Conservation (phyloP, 148 eudicot genomes). For the Rhododendron mucronatum region DNA sequence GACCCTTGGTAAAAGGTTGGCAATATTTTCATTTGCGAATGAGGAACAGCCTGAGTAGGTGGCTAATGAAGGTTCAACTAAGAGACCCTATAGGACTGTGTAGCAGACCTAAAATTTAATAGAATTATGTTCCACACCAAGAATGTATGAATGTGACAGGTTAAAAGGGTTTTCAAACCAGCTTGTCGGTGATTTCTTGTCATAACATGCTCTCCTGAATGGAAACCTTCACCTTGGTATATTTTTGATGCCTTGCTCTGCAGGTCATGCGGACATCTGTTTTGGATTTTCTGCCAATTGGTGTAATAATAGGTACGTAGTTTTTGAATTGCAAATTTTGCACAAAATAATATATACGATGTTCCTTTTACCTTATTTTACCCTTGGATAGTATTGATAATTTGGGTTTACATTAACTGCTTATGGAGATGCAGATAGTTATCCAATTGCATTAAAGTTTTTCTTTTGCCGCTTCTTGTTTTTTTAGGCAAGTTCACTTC, state of each 20-base stretch:
- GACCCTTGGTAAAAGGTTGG: not conserved
- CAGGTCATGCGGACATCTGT: conserved; percentile 18
- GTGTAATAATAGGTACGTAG: conserved; percentile 5
- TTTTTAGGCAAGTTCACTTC: not conserved
- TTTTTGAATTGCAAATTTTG: conserved; percentile 3
- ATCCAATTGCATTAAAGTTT: not conserved
- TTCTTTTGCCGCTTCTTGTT: not conserved
- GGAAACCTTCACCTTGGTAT: not conserved
- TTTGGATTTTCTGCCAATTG: conserved; percentile 10
- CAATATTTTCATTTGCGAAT: not conserved
- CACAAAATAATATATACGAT: not conserved
- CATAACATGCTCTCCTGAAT: not conserved
- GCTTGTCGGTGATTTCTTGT: conserved; percentile 1
- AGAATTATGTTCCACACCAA: not conserved
- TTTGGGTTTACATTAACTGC: not conserved
- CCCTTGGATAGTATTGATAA: too few relatives aligned
- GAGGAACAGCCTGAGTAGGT: conserved; percentile 2
- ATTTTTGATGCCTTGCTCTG: conserved; percentile 14
- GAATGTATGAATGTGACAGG: not conserved
- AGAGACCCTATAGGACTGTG: not conserved
- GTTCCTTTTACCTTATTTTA: not conserved
- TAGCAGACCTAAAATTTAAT: not conserved
- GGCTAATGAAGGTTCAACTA: not conserved
- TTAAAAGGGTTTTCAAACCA: not conserved
- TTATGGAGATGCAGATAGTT: not conserved